Evolutionary conservation across 345 rosid species (phyloP).

Genomic region (Excoecaria cochinchinensis): DNA sequence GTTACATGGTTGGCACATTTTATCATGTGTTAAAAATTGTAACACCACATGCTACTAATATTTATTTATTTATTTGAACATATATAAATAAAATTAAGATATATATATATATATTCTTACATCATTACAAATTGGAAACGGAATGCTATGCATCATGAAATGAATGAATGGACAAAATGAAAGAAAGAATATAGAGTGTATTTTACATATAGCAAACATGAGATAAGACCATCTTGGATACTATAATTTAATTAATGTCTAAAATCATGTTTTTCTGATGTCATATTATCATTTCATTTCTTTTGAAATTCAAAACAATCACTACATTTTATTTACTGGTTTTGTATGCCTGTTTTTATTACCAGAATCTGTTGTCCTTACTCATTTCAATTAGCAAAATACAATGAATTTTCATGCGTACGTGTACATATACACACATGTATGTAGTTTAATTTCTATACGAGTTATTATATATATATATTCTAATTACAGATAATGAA

Average conservation of each 20-base stretch:
- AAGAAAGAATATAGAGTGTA: background rate
- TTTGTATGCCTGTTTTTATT: no score
- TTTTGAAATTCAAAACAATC: no score
- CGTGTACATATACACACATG: no score
- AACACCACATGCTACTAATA: slow-evolving; percentile 16
- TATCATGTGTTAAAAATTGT: slow-evolving; percentile 27
- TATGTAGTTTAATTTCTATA: no score
- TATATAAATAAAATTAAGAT: background rate
- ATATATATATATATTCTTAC: background rate
- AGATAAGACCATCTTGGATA: background rate
- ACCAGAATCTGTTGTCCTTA: no score
- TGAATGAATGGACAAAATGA: slow-evolving; percentile 18
- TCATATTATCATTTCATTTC: background rate
- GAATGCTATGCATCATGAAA: slow-evolving; percentile 16
- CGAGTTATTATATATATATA: no score
- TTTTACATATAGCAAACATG: background rate
- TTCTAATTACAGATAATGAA: no score
- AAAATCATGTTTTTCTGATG: background rate
- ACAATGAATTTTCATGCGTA: no score
- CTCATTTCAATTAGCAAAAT: no score
- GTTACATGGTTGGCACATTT: background rate
- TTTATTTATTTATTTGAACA: background rate
- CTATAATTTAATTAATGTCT: background rate
- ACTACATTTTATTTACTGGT: no score
- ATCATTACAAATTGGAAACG: slow-evolving; percentile 10